Conservation (phyloP, 1,284 basidiomycete species). For the Pseudozyma hubeiensis region DNA sequence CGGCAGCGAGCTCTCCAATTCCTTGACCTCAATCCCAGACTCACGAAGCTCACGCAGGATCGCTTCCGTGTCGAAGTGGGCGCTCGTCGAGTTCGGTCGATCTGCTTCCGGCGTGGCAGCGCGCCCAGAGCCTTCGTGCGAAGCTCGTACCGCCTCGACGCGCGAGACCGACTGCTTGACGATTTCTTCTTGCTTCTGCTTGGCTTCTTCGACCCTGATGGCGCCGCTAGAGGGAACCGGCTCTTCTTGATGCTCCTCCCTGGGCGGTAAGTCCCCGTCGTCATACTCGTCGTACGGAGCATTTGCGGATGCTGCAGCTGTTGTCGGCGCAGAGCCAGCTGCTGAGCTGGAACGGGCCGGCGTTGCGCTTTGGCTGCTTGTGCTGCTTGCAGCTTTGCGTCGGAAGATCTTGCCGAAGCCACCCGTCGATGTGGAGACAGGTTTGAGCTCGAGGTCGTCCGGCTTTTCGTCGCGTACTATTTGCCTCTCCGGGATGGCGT, state of each 20-base stretch:
- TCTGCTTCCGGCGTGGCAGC: slow-evolving; percentile 46
- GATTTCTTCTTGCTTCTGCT: slow-evolving; percentile 38
- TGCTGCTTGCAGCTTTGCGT: slow-evolving; percentile 33
- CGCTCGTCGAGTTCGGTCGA: slow-evolving; percentile 32
- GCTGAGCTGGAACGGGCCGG: slow-evolving; percentile 17
- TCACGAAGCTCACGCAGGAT: slow-evolving; percentile 60
- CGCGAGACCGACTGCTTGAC: slow-evolving; percentile 36
- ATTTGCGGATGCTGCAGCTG: slow-evolving; percentile 7
- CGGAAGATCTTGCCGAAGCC: slow-evolving; percentile 60
- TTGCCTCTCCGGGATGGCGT: slow-evolving; percentile 63
- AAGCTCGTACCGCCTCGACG: slow-evolving; percentile 38
- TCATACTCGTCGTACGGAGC: slow-evolving; percentile 57
- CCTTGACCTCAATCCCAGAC: slow-evolving; percentile 60
- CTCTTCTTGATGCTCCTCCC: slow-evolving; percentile 28
- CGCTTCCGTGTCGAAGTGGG: slow-evolving; percentile 60
- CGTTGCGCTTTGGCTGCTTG: slow-evolving; percentile 19
- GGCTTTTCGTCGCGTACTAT: slow-evolving; percentile 41
- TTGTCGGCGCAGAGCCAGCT: slow-evolving; percentile 8
- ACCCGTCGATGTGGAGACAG: slow-evolving; percentile 52
- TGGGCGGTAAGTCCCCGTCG: slow-evolving; percentile 59
- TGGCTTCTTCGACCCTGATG: slow-evolving; percentile 24
- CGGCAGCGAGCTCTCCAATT: slow-evolving; percentile 60
- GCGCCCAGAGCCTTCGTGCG: slow-evolving; percentile 20
- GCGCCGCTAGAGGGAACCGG: not conserved
- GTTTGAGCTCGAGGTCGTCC: slow-evolving; percentile 41